Conservation (phyloP, 2,329 filamentous ascomycete species). For the Clarireedia hainanense region DNA sequence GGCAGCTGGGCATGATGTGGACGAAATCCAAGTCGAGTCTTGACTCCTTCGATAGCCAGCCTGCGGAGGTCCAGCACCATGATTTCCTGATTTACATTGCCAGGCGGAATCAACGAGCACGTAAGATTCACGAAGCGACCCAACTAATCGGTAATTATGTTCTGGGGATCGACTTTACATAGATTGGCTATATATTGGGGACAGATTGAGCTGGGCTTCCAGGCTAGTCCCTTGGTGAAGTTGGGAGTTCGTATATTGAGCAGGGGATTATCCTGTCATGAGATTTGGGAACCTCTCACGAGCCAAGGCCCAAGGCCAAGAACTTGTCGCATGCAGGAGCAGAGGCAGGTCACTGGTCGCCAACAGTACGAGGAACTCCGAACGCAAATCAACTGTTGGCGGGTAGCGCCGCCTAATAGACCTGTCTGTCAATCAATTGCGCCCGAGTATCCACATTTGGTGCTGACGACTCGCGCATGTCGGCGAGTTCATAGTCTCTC, state of each 20-base stretch:
- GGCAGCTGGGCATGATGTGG: too few relatives aligned
- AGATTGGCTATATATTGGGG: slow-evolving; percentile 6
- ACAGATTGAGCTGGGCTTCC: slow-evolving; percentile 1
- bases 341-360: too few relatives aligned
- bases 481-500: slow-evolving; percentile 3
- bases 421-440: slow-evolving; percentile 2
- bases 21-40: too few relatives aligned
- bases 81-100: too few relatives aligned
- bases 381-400: neutral
- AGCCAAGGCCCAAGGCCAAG: too few relatives aligned
- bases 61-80: too few relatives aligned
- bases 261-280: slow-evolving; percentile 4
- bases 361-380: too few relatives aligned
- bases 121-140: neutral
- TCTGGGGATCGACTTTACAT: slow-evolving; percentile 4
- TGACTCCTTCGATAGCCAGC: too few relatives aligned
- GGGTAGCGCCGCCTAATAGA: slow-evolving; percentile 5
- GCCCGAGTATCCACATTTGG: slow-evolving; percentile 8
- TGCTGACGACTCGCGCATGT: slow-evolving; percentile 9
- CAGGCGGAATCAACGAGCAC: neutral
- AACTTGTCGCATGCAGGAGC: too few relatives aligned
- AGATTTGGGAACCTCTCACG: neutral
- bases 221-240: neutral
- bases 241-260: slow-evolving; percentile 2
- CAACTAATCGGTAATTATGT: slow-evolving; percentile 9